Evolutionary conservation across 1,284 basidiomycete genomes (phyloP), one percentile per base, ranked within the genome.

Genomic region (Melampsora occidentalis): DNA sequence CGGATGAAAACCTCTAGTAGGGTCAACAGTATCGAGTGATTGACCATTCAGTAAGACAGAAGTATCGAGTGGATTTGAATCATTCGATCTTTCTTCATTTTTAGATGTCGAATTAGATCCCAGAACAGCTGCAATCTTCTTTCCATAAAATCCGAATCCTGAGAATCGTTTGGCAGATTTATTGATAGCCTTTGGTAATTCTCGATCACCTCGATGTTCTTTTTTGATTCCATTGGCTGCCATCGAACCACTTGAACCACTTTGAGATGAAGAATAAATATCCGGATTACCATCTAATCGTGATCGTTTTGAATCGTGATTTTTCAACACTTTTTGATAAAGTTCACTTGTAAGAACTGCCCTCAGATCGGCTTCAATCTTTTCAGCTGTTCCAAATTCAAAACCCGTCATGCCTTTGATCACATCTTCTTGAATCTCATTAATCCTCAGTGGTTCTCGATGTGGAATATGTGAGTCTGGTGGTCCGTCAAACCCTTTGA

Each of bases 321-420:
- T 83, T 51, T 88, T 86, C 7, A 96, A 86, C 0, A 91, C 89
- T 0, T 88, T 86, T 22, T 87, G 84, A 82, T 98, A 99, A 0
- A 85, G 83, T 35, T 97, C 94, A 2, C 90, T 90, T 78, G 89
- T 88, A 28, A 98, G 87, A 25, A 97, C 87, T 3, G 88, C 86
- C 42, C 87, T 81, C 4, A 98, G 87, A 80, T 87, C 89, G 49
- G 86, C 85, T 82, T 93, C 90, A 77, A 98, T 94, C 28, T 95
- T 90, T 12, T 92, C 90, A 48, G 91, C 89, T 0, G 90, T 86
- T 6, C 96, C 97, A 80, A 99, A 98, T 81, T 98, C 95, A 84
- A 99, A 98, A 0, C 96, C 96, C 63, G 90, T 90, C 96, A 99
- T 98, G 73, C 91, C 90, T 72, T 88, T 87, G 82, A 99, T 89